These are phyloP conservation scores for Cladosporium sphaerospermum DNA, from an alignment of 2,329 filamentous ascomycete genomes.

Conservation along the genomic window DNA sequence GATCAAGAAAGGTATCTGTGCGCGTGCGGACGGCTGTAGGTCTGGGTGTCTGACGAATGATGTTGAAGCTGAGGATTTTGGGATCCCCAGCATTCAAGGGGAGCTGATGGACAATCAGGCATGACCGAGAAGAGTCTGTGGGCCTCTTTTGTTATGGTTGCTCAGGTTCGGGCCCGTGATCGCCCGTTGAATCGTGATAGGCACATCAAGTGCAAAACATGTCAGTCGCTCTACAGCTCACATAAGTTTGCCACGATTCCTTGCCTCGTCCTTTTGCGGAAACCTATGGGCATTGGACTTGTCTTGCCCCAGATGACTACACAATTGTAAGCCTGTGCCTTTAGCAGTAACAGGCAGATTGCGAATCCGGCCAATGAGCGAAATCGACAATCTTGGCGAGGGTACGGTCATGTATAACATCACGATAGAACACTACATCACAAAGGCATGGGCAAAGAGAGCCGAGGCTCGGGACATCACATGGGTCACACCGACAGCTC, in stretches of 20 bases:
- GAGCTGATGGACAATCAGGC: not conserved
- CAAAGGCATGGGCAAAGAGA: not conserved
- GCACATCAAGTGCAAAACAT: no score
- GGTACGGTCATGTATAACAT: not conserved
- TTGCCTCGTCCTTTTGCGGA: no score
- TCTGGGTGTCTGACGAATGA: not conserved
- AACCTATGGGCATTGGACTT: no score
- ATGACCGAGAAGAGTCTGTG: not conserved
- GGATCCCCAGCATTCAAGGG: not conserved
- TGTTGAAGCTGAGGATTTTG: not conserved
- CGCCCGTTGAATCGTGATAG: not conserved
- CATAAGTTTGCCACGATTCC: no score
- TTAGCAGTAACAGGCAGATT: not conserved
- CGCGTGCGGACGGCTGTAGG: not conserved
- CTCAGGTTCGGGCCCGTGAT: not conserved
- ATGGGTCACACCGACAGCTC: constrained; percentile 1
- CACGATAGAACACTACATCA: not conserved
- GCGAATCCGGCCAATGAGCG: not conserved
- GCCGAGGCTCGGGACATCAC: not conserved
- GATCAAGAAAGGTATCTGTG: constrained; percentile 16
- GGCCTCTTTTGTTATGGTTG: not conserved
- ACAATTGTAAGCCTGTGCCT: no score
- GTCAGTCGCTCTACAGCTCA: no score
- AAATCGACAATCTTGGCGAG: not conserved
- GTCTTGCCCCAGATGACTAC: no score